These are phyloP conservation scores for Cryphonectria radicalis DNA, from an alignment of 2,329 filamentous ascomycete species.

Conservation along the genomic window DNA sequence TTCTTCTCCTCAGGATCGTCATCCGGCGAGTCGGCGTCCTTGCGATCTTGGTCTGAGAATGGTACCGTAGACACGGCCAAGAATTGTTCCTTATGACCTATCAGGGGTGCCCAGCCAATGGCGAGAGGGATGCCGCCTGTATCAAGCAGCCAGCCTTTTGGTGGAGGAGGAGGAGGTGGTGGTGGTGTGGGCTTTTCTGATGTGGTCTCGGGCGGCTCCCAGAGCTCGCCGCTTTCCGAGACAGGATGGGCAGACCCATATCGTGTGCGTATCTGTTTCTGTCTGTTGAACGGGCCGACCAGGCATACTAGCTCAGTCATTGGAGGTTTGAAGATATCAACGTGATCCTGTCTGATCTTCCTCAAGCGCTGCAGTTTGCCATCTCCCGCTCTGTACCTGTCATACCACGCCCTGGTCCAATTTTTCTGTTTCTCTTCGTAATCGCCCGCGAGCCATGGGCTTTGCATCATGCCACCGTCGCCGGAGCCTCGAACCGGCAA, in stretches of 20 bases:
- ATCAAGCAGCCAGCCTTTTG: slow-evolving; percentile 57
- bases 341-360: slow-evolving; percentile 27
- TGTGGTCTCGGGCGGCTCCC: slow-evolving; percentile 34
- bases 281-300: slow-evolving; percentile 36
- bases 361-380: slow-evolving; percentile 30
- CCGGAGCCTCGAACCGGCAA: slow-evolving; percentile 43
- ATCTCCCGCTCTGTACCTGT: slow-evolving; percentile 27
- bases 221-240: slow-evolving; percentile 38
- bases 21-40: slow-evolving; percentile 17
- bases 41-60: slow-evolving; percentile 51
- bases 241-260: slow-evolving; percentile 32
- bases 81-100: slow-evolving; percentile 46
- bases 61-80: slow-evolving; percentile 58
- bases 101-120: slow-evolving; percentile 56
- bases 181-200: slow-evolving; percentile 28
- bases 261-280: slow-evolving; percentile 32
- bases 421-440: slow-evolving; percentile 42
- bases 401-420: slow-evolving; percentile 39
- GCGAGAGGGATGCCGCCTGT: slow-evolving; percentile 56
- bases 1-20: slow-evolving; percentile 21
- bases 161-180: slow-evolving; percentile 1
- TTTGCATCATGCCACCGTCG: slow-evolving; percentile 39
- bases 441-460: slow-evolving; percentile 45
- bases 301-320: slow-evolving; percentile 34
- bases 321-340: slow-evolving; percentile 27